Percentiles rank a stretch among this genome's conserved stretches.
Evolutionary conservation across 768 basidiomycete species (phyloP).

Genomic region (Neoboletus magnificus): DNA sequence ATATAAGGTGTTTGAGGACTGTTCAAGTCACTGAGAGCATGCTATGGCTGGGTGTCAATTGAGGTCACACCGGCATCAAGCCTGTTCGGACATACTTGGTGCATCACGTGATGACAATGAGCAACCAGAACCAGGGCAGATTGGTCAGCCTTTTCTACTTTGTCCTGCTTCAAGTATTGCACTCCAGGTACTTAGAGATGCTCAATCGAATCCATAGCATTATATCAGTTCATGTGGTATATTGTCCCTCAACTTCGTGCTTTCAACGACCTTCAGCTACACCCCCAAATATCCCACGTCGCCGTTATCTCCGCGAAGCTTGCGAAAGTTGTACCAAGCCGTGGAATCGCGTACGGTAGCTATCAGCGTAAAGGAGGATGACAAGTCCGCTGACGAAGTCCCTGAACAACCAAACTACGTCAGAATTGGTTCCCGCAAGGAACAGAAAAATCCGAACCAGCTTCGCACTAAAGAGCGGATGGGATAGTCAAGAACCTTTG

Average conservation of each 20-base stretch:
- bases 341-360: slow-evolving; percentile 42
- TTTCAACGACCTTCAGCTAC: not conserved
- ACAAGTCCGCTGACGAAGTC: slow-evolving; percentile 50
- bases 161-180: not conserved
- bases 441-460: slow-evolving; percentile 52
- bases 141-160: not conserved
- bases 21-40: slow-evolving; percentile 17
- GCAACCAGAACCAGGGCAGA: too few relatives aligned
- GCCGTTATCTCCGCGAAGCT: slow-evolving; percentile 32
- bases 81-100: not conserved
- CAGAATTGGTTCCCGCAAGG: not conserved
- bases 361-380: slow-evolving; percentile 47
- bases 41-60: slow-evolving; percentile 2
- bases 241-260: not conserved
- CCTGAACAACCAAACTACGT: slow-evolving; percentile 31
- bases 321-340: slow-evolving; percentile 38
- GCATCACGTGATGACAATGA: too few relatives aligned
- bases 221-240: slow-evolving; percentile 21
- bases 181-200: too few relatives aligned
- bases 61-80: too few relatives aligned
- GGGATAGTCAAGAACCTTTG: slow-evolving; percentile 83
- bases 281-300: not conserved
- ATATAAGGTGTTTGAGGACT: slow-evolving; percentile 4
- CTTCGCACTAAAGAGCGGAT: slow-evolving; percentile 67
- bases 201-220: slow-evolving; percentile 7